phyloP scores from a whole-genome alignment of 208 protist species.

The Trypanosoma caninum region DNA sequence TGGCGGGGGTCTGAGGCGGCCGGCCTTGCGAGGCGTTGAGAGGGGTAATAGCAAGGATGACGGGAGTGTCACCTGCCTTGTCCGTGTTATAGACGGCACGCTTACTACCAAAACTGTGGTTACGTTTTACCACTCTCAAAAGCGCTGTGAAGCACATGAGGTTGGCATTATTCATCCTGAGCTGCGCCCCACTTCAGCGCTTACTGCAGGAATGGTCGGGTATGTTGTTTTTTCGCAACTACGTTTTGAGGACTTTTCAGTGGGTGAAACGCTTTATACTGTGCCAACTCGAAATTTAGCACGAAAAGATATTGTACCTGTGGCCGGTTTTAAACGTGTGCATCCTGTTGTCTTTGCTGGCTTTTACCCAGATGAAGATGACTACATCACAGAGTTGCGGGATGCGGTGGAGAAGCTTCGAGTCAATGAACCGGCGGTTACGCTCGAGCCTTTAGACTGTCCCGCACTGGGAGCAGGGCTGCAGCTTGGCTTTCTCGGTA shows the following conservation, averaged over 20 bases:
- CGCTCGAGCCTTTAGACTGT: constrained; percentile 75
- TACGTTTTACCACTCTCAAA: constrained; percentile 54
- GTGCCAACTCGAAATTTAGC: constrained; percentile 55
- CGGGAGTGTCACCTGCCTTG: constrained; percentile 70
- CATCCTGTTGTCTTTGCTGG: constrained; percentile 95
- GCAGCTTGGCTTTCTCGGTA: constrained; percentile 96
- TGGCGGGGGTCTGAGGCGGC: constrained; percentile 75
- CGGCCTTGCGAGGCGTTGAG: constrained; percentile 10
- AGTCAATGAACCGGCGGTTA: constrained; percentile 95
- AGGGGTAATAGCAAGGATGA: constrained; percentile 12
- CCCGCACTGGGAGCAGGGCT: constrained; percentile 90
- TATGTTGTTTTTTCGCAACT: constrained; percentile 91
- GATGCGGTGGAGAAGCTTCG: constrained; percentile 91
- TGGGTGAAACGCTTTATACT: constrained; percentile 95
- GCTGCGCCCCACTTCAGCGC: constrained; percentile 63
- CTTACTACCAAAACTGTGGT: constrained; percentile 73
- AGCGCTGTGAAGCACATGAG: constrained; percentile 83
- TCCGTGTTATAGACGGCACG: constrained; percentile 90
- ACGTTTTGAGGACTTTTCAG: constrained; percentile 77
- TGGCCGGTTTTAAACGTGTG: constrained; percentile 60
- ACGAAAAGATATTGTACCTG: constrained; percentile 22
- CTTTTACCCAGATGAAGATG: constrained; percentile 92
- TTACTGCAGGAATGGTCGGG: constrained; percentile 94
- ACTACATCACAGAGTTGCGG: constrained; percentile 81
- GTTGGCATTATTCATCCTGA: constrained; percentile 95